Evolutionary conservation across 2,329 filamentous ascomycete genomes (phyloP), one percentile per base, ranked within the genome.

Genomic region (Blastomyces parvus): DNA sequence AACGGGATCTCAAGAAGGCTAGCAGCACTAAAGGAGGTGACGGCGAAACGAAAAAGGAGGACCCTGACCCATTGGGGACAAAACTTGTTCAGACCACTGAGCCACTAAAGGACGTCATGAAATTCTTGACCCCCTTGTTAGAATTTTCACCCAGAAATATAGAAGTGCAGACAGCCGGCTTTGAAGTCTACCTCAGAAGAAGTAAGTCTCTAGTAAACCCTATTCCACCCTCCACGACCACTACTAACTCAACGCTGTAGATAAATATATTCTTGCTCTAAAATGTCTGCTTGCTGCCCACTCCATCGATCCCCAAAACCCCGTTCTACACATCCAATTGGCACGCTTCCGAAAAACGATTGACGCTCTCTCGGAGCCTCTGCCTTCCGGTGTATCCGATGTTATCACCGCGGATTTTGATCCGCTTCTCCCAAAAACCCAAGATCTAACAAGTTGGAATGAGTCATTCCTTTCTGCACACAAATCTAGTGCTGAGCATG

Each of bases 261-360:
- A 86, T 73, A 97, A 97, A 80, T 91, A 89, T 71, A 78, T 96
- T 53, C 87, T 96, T 65, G 93, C 94, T 0, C 82, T 97, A 64
- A 89, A 90, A 71, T 96, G 90, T 75, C 83, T 99, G 62, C 85
- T 89, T 59, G 87, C 89, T 22, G 87, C 90, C 36, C 79, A 85
- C 62, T 80, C 82, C 2, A 80, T 97, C 42, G 87, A 94, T 66
- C 75, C 86, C 2, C 80, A 85, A 56, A 82, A 91, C 70, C 83
- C 89, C 13, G 85, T 83, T 66, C 83, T 93, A n/a, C 87, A 92
- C 72, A 85, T 91, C 70, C 90, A 94, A 73, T 81, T 83, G 38
- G 79, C 88, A 53, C 83, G 85, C 63, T 88, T 97, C 78, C 86
- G 85, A 66, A 81, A 86, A 68, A 80, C 83, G 42, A 75, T 89